phyloP scores from a whole-genome alignment of 805 yeast species.

The Cyberlindnera euphorbiiphila region DNA sequence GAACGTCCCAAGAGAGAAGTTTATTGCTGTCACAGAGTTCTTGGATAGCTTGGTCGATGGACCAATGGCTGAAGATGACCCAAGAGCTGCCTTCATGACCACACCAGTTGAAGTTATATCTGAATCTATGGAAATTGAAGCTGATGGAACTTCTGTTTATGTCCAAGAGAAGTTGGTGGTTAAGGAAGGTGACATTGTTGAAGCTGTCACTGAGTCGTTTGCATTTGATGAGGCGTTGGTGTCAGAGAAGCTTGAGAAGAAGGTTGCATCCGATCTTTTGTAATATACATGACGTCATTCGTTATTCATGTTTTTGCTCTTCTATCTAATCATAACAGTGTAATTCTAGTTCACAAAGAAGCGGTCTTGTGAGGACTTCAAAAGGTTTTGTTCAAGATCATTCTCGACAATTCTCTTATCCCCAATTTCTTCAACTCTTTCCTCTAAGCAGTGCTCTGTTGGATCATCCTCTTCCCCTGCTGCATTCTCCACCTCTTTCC shows the following conservation, averaged over 20 bases:
- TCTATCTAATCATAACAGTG: too few species aligned
- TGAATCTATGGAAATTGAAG: background rate
- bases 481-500: background rate
- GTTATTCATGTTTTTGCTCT: too few species aligned
- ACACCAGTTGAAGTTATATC: background rate
- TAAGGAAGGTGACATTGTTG: constrained; percentile 24
- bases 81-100: background rate
- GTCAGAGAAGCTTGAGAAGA: background rate
- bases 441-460: too few species aligned
- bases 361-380: too few species aligned
- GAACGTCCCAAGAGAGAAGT: constrained; percentile 18
- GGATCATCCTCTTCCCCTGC: background rate
- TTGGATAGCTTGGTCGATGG: constrained; percentile 18
- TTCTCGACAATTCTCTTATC: too few species aligned
- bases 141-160: background rate
- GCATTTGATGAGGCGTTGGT: background rate
- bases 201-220: constrained; percentile 13
- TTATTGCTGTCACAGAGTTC: constrained; percentile 11
- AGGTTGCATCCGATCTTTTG: constrained; percentile 4
- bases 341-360: too few species aligned
- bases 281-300: too few species aligned
- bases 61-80: constrained; percentile 1
- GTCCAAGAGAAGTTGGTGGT: constrained; percentile 14
- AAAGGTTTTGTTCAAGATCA: too few species aligned
- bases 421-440: too few species aligned